Base-by-base conservation (phyloP, 208 protist species). In the Trypanosoma cruzi region DNA sequence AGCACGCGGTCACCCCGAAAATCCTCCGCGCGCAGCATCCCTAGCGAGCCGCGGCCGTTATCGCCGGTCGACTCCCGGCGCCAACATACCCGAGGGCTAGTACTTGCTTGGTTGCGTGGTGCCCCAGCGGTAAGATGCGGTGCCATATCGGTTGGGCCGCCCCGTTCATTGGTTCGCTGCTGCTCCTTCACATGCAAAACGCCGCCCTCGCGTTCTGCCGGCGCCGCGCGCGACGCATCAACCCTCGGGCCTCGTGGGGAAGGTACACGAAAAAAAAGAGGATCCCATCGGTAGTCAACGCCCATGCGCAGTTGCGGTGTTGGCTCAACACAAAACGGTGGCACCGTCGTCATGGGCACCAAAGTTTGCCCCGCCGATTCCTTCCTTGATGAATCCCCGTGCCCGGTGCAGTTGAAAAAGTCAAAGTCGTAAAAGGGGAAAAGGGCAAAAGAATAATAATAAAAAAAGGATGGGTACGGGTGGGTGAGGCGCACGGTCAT, bases 181-280 rank as follows among this genome's bases (percentile, higher is more conserved):
- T 14, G 24, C 4, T 56, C n/a, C 20, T 6, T 64, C 32, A 29
- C 16, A 50, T 11, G 37, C 22, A 20, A 14, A 10, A 16, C 37
- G 29, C 16, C 36, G 11, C 4, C 14, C 14, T 46, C 57, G 16
- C 28, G 26, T 28, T n/a, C n/a, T n/a, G n/a, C n/a, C n/a, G n/a
- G n/a, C n/a, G n/a, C n/a, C n/a, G n/a, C n/a, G 29, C 8, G 31
- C 26, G 56, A 37, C 42, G 20, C 22, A 20, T 26, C 16, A 8
- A 6, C 14, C 5, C 31, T 0, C 11, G 50, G 57, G 6, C 37
- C 36, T 14, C 50, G 57, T 24, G 57, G 46, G 4, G 68, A 59
- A 16, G 68, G 68, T 52, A 73, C 67, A 7, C 60, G 59, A 58
- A 85, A 85, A 50, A 82, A 82, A 0, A 85, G 60, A 36, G 80